A percentile compares a stretch with the other conserved stretches of the same genome.
phyloP scores from a whole-genome alignment of 2,329 filamentous ascomycete species.

The Colletotrichum sublineola region DNA sequence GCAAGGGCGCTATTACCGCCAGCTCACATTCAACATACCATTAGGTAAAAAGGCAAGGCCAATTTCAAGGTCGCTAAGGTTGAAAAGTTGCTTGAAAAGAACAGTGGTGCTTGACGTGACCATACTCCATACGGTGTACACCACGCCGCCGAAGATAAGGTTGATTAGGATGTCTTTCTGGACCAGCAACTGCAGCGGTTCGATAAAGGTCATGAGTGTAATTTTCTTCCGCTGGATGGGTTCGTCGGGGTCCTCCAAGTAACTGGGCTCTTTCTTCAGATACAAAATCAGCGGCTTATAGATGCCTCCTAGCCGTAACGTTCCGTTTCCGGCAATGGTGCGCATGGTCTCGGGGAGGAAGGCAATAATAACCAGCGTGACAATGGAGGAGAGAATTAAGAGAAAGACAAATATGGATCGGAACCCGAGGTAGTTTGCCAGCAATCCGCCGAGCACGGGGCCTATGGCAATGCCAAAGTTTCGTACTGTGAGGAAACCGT shows the following conservation, averaged over 20 bases:
- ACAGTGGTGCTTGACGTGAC: slow-evolving; percentile 58
- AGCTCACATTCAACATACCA: slow-evolving; percentile 32
- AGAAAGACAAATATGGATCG: slow-evolving; percentile 48
- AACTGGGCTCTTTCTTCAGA: slow-evolving; percentile 37
- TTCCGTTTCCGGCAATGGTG: slow-evolving; percentile 48
- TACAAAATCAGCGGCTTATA: slow-evolving; percentile 45
- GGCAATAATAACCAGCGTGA: slow-evolving; percentile 43
- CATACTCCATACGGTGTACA: slow-evolving; percentile 61
- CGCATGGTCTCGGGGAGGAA: slow-evolving; percentile 49
- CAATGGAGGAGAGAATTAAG: slow-evolving; percentile 19
- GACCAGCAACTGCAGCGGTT: slow-evolving; percentile 54
- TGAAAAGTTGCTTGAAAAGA: slow-evolving; percentile 50
- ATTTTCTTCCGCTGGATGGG: slow-evolving; percentile 43
- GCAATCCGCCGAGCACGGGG: slow-evolving; percentile 50
- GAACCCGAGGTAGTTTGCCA: slow-evolving; percentile 48
- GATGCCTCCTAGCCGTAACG: slow-evolving; percentile 45
- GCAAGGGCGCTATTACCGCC: background rate
- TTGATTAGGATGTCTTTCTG: slow-evolving; percentile 60
- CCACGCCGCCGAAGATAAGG: slow-evolving; percentile 55
- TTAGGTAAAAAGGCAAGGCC: slow-evolving; percentile 48
- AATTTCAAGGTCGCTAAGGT: slow-evolving; percentile 45
- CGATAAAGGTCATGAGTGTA: slow-evolving; percentile 49
- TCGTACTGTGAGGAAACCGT: slow-evolving; percentile 42
- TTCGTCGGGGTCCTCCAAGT: slow-evolving; percentile 40
- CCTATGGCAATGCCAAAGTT: slow-evolving; percentile 51